phyloP scores from a whole-genome alignment of 2,329 filamentous ascomycete genomes.

The Phyllosticta citrichinensis region DNA sequence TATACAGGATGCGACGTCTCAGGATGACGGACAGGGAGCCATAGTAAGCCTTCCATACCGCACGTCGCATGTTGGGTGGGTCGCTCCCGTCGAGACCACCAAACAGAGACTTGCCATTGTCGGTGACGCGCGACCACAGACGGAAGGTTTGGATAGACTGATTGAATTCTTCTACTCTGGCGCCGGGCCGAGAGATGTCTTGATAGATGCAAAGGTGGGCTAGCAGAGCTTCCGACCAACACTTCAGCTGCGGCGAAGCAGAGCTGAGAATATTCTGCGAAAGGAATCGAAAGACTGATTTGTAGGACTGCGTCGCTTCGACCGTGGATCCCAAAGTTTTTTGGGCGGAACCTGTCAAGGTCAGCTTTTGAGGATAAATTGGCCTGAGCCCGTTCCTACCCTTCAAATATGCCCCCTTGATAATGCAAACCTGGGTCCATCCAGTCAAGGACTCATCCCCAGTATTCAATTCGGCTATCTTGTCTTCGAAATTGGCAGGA shows the following conservation, averaged over 20 bases:
- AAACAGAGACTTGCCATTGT: constrained; percentile 13
- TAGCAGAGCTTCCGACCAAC: constrained; percentile 70
- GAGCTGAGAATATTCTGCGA: constrained; percentile 43
- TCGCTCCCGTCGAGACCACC: constrained; percentile 14
- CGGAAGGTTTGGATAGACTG: constrained; percentile 40
- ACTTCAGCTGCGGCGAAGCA: constrained; percentile 48
- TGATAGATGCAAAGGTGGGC: constrained; percentile 65
- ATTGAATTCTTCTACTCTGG: constrained; percentile 18
- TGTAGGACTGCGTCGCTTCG: constrained; percentile 59
- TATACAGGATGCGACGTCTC: constrained; percentile 52
- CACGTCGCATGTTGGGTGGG: constrained; percentile 35
- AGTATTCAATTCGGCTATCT: constrained; percentile 14
- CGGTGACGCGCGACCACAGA: constrained; percentile 62
- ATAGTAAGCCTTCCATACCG: constrained; percentile 83
- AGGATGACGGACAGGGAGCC: constrained; percentile 66
- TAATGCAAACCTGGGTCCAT: constrained; percentile 74
- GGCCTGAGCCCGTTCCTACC: constrained; percentile 40
- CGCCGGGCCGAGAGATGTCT: constrained; percentile 43
- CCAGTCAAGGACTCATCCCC: constrained; percentile 42
- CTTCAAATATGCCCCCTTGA: constrained; percentile 70
- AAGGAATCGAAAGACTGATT: constrained; percentile 55
- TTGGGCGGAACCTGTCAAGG: constrained; percentile 34
- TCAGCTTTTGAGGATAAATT: constrained; percentile 11
- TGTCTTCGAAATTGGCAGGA: constrained; percentile 48
- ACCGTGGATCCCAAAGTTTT: constrained; percentile 29